Conservation (phyloP, 768 basidiomycete genomes). For the Podaxis pistillaris region DNA sequence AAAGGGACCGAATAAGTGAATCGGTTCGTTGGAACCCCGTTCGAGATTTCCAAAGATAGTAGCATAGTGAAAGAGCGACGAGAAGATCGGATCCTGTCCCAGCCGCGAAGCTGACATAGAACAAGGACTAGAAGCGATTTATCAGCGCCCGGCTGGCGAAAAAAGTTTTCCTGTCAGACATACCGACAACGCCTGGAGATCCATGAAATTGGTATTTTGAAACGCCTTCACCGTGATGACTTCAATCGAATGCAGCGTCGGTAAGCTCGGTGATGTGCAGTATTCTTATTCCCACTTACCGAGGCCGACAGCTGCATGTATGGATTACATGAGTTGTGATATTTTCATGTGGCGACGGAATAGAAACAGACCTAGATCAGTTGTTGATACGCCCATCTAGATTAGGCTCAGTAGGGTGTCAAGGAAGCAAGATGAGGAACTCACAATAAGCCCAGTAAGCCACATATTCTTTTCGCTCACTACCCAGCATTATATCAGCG, state of each 20-base stretch:
- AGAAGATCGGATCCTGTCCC: slow-evolving; percentile 50
- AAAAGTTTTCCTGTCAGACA: slow-evolving; percentile 11
- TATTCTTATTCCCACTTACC: not conserved
- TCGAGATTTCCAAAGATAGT: slow-evolving; percentile 43
- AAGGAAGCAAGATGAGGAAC: slow-evolving; percentile 16
- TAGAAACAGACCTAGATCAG: slow-evolving; percentile 35
- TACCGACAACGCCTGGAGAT: slow-evolving; percentile 39
- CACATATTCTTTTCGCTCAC: slow-evolving; percentile 46
- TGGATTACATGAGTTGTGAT: not conserved
- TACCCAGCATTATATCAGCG: slow-evolving; percentile 14
- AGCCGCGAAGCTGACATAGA: slow-evolving; percentile 53
- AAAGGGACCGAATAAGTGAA: slow-evolving; percentile 43
- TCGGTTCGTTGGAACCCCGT: slow-evolving; percentile 59
- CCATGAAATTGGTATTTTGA: slow-evolving; percentile 30
- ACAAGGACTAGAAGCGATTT: slow-evolving; percentile 33
- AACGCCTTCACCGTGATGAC: slow-evolving; percentile 6
- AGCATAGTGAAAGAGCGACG: slow-evolving; percentile 48
- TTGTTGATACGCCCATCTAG: slow-evolving; percentile 35
- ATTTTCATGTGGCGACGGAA: not conserved
- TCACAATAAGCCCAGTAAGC: slow-evolving; percentile 46
- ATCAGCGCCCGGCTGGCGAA: not conserved
- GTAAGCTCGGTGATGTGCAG: not conserved
- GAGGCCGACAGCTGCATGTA: not conserved
- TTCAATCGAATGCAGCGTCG: not conserved
- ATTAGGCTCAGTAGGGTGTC: not conserved